Evolutionary conservation across 305 asterid genomes (phyloP), one percentile per base, ranked within the genome.

Genomic region (Fraxinus nigra): DNA sequence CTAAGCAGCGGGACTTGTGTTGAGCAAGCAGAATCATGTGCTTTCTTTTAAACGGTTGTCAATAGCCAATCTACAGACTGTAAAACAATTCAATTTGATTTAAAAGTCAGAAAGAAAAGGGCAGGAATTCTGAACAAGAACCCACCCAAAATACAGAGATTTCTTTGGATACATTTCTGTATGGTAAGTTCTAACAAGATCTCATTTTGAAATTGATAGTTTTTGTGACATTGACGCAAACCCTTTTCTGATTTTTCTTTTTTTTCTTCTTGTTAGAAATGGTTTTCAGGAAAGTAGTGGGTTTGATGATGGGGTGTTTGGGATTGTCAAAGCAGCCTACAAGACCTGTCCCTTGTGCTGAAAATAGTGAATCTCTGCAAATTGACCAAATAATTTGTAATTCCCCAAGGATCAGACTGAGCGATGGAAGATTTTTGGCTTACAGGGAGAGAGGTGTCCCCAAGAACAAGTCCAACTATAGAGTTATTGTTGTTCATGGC

Each of bases 381-480:
- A 76, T 40, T 56, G 90, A 85, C 81, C 70, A 73, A 0, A 72
- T 79, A 26, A 63, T 63, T 56, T 61, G 80, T 33, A 54, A 77
- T 67, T 80, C 93, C 8, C 84, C 82, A 7, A 91, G 91, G 82
- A 84, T 94, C 46, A 89, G 78, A 87, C 97, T 95, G 35, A 86
- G 90, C 56, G 99, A 95, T 87, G 97, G 99, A 59, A 94, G 99
- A 87, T 82, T 80, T 69, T 82, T 95, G 89, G 98, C 98, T 80
- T 94, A 95, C 84, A 86, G 89, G 63, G 98, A 95, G 83, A 87
- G 92, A 82, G 99, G 99, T 46, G 97, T 92, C 72, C 92, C 98
- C 85, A 94, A 90, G 85, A 79, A 87, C 54, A 77, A 61, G 78
- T 91, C 99, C 82, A 89, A 40, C 77, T 91, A 86, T 89, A 92